A percentile compares a stretch with the other conserved stretches of the same genome.
These are phyloP conservation scores for Leishmania major DNA, from an alignment of 208 protist genomes.

Conservation along the genomic window DNA sequence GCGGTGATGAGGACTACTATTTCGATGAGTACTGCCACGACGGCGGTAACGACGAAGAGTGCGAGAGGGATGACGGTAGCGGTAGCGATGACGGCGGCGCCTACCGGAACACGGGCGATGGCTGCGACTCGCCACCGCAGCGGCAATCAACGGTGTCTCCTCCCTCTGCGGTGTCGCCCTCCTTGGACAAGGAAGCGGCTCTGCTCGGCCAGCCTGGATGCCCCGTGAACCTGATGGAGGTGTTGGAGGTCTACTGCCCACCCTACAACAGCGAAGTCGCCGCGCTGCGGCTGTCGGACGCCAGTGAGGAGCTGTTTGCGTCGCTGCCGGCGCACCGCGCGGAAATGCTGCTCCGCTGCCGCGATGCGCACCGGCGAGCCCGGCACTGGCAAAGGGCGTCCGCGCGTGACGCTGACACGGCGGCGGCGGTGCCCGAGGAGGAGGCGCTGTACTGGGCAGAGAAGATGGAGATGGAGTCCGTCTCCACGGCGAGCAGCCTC, in stretches of 20 bases:
- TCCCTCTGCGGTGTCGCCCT: neutral
- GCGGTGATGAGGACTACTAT: conserved; percentile 16
- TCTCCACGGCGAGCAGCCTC: conserved; percentile 50
- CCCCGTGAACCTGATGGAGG: conserved; percentile 77
- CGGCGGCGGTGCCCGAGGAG: neutral
- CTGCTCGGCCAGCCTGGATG: conserved; percentile 52
- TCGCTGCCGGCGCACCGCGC: conserved; percentile 20
- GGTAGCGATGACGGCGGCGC: neutral
- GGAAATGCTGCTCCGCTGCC: conserved; percentile 32
- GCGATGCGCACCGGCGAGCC: neutral
- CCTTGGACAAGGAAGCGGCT: conserved; percentile 4
- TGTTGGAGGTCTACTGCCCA: conserved; percentile 87
- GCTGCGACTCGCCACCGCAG: conserved; percentile 2
- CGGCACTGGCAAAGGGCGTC: conserved; percentile 2
- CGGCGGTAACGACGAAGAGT: neutral
- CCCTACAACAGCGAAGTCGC: conserved; percentile 59
- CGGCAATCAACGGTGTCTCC: neutral
- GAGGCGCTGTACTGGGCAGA: conserved; percentile 26
- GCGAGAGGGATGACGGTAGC: conserved; percentile 5
- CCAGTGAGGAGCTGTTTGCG: conserved; percentile 15
- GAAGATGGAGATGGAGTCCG: conserved; percentile 46
- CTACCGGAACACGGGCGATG: conserved; percentile 4
- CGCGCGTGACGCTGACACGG: neutral
- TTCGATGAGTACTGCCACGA: conserved; percentile 15
- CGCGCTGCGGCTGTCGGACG: conserved; percentile 26